Evolutionary conservation across 2,329 filamentous ascomycete genomes (phyloP).

Genomic region (Ceratocystis smalleyi): DNA sequence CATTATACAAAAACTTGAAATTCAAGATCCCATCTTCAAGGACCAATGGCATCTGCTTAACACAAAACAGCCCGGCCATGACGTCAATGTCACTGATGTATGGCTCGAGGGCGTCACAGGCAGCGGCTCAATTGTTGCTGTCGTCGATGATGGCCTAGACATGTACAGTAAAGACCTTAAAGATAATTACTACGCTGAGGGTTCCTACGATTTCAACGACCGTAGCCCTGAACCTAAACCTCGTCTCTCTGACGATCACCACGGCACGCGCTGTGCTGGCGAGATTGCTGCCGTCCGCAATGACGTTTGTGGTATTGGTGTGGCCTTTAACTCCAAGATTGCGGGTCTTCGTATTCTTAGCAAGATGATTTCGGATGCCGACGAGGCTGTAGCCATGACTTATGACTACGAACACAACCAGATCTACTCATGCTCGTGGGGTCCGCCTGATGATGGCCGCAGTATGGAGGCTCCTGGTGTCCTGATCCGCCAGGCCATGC

Average conservation of each 20-base stretch:
- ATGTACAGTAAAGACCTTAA: constrained; percentile 89
- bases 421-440: constrained; percentile 98
- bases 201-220: constrained; percentile 95
- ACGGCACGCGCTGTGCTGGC: constrained; percentile 87
- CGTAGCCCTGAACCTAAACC: constrained; percentile 63
- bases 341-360: constrained; percentile 86
- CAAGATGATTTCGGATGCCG: constrained; percentile 75
- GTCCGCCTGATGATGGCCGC: constrained; percentile 78
- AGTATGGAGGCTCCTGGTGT: constrained; percentile 91
- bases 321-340: constrained; percentile 83
- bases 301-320: constrained; percentile 84
- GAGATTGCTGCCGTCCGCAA: constrained; percentile 89
- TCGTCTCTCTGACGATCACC: constrained; percentile 66
- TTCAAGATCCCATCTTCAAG: constrained; percentile 76
- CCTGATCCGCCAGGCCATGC: constrained; percentile 76
- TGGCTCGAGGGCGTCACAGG: constrained; percentile 88
- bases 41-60: constrained; percentile 97
- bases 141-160: constrained; percentile 90
- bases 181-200: constrained; percentile 82
- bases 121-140: constrained; percentile 73
- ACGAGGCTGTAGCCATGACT: constrained; percentile 85
- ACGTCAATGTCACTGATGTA: constrained; percentile 88
- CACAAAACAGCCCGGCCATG: constrained; percentile 62
- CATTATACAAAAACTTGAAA: constrained; percentile 52
- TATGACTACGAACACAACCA: constrained; percentile 83